Conservation (phyloP, 257 asterid genomes). For the Salvia hispanica region DNA sequence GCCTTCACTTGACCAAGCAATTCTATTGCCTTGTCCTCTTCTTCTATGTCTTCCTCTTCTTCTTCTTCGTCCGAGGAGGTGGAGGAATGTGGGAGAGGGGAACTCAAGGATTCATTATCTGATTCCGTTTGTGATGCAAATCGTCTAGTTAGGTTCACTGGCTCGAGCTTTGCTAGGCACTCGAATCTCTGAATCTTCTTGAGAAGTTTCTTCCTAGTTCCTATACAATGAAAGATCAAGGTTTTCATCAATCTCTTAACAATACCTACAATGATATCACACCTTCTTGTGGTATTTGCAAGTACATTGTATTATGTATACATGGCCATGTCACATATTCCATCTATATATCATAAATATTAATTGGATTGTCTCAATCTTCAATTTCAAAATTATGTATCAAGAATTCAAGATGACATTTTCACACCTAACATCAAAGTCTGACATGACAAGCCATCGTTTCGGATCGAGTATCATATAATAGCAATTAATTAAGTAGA, state of each 20-base stretch:
- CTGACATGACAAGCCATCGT: too few species aligned
- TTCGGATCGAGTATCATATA: too few species aligned
- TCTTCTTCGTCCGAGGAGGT: conserved; percentile 25
- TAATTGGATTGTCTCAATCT: too few species aligned
- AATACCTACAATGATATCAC: too few species aligned
- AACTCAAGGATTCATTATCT: conserved; percentile 41
- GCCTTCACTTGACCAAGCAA: conserved; percentile 46
- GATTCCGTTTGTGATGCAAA: conserved; percentile 43
- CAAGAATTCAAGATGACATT: too few species aligned
- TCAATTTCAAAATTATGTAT: too few species aligned
- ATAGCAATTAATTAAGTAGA: too few species aligned
- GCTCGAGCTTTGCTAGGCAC: conserved; percentile 63
- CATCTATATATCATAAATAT: too few species aligned
- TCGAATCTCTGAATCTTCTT: conserved; percentile 63
- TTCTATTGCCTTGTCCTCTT: conserved; percentile 35
- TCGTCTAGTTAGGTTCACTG: conserved; percentile 48
- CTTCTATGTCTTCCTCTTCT: conserved; percentile 37
- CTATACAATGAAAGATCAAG: conserved; percentile 32
- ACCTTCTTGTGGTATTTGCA: background rate
- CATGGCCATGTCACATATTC: too few species aligned
- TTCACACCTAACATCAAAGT: too few species aligned
- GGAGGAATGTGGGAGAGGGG: conserved; percentile 21
- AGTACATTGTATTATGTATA: background rate
- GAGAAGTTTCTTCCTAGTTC: conserved; percentile 59
- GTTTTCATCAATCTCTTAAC: too few species aligned